Evolutionary conservation across 768 basidiomycete genomes (phyloP).

Genomic region (Pholiota conissans): DNA sequence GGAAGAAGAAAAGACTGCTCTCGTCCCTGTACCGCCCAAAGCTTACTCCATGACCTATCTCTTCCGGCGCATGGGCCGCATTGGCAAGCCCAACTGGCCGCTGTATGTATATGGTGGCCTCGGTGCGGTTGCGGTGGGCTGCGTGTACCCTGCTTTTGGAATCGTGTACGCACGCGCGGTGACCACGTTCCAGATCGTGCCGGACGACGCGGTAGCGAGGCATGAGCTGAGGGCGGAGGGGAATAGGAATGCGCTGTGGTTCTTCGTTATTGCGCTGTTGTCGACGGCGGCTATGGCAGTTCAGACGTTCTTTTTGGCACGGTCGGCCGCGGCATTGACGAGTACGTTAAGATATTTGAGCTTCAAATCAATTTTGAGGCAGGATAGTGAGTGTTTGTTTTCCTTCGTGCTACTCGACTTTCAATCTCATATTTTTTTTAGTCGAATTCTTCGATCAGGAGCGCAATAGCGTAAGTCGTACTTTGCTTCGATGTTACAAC

Average conservation of each 20-base stretch:
- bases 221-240: slow-evolving; percentile 36
- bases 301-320: slow-evolving; percentile 73
- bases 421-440: slow-evolving; percentile 34
- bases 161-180: slow-evolving; percentile 67
- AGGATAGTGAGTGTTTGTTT: slow-evolving; percentile 64
- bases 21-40: not conserved
- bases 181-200: slow-evolving; percentile 46
- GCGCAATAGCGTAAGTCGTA: slow-evolving; percentile 70
- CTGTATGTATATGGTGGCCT: slow-evolving; percentile 57
- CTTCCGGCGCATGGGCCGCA: slow-evolving; percentile 64
- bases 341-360: slow-evolving; percentile 65
- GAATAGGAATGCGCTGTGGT: slow-evolving; percentile 72
- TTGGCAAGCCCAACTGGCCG: slow-evolving; percentile 59
- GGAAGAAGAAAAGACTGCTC: not conserved
- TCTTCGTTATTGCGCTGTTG: slow-evolving; percentile 78
- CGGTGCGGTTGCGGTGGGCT: slow-evolving; percentile 23
- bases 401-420: not conserved
- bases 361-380: slow-evolving; percentile 82
- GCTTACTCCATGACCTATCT: slow-evolving; percentile 47
- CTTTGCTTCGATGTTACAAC: not conserved
- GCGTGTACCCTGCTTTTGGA: slow-evolving; percentile 70
- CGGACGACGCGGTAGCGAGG: slow-evolving; percentile 39
- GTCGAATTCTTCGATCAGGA: slow-evolving; percentile 90
- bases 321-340: slow-evolving; percentile 69
- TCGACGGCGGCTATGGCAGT: slow-evolving; percentile 58